These are phyloP conservation scores for Scleroderma citrinum DNA, from an alignment of 768 basidiomycete species.

Conservation along the genomic window DNA sequence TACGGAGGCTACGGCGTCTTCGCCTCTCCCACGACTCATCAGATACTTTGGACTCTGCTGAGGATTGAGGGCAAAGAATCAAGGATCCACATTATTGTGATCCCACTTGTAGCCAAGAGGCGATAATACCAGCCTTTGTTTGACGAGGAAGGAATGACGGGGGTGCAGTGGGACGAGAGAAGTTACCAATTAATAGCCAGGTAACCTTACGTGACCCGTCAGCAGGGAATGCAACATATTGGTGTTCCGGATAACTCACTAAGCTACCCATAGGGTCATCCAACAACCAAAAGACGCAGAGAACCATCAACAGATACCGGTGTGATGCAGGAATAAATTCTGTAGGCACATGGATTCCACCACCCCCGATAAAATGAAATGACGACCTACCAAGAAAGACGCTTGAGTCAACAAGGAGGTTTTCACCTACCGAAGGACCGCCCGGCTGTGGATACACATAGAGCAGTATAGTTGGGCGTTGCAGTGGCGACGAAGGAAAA, in stretches of 20 bases:
- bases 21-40: slow-evolving; percentile 61
- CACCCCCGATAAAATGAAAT: background rate
- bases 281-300: slow-evolving; percentile 78
- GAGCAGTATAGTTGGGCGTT: slow-evolving; percentile 44
- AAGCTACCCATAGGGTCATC: slow-evolving; percentile 61
- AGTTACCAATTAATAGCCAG: slow-evolving; percentile 68
- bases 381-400: slow-evolving; percentile 57
- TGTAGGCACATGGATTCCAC: slow-evolving; percentile 13
- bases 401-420: slow-evolving; percentile 68
- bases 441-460: slow-evolving; percentile 47
- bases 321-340: slow-evolving; percentile 69
- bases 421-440: slow-evolving; percentile 71
- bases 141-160: slow-evolving; percentile 42
- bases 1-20: slow-evolving; percentile 56
- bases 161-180: slow-evolving; percentile 47
- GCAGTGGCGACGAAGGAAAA: slow-evolving; percentile 63
- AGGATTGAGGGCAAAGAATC: slow-evolving; percentile 62
- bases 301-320: slow-evolving; percentile 68
- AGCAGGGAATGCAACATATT: background rate
- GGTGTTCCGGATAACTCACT: slow-evolving; percentile 16
- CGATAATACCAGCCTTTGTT: slow-evolving; percentile 78
- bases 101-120: slow-evolving; percentile 64
- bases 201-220: slow-evolving; percentile 40
- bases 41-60: slow-evolving; percentile 70
- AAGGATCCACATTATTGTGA: slow-evolving; percentile 58